phyloP scores from a whole-genome alignment of 768 basidiomycete genomes.

The Lanmaoa pseudosensibilis region DNA sequence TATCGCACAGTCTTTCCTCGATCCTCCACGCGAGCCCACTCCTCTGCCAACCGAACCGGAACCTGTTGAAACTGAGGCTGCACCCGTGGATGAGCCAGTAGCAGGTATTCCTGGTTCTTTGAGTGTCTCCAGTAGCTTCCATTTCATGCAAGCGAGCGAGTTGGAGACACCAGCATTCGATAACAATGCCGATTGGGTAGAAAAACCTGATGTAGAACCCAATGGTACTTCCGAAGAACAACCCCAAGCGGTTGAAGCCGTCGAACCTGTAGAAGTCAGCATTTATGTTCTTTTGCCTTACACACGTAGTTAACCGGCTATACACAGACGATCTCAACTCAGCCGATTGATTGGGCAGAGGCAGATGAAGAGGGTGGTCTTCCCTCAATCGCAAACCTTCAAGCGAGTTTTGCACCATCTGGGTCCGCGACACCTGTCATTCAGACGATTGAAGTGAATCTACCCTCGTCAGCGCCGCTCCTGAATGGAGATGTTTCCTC shows the following conservation, averaged over 20 bases:
- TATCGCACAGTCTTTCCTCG: slow-evolving; percentile 52
- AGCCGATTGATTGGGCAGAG: slow-evolving; percentile 74
- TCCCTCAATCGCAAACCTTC: slow-evolving; percentile 74
- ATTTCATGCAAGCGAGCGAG: slow-evolving; percentile 82
- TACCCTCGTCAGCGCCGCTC: slow-evolving; percentile 19
- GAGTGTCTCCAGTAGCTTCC: slow-evolving; percentile 58
- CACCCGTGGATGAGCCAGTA: slow-evolving; percentile 31
- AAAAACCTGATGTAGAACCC: slow-evolving; percentile 42
- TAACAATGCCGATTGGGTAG: slow-evolving; percentile 55
- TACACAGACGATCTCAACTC: slow-evolving; percentile 21
- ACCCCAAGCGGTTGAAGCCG: slow-evolving; percentile 9
- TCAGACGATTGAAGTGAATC: slow-evolving; percentile 38
- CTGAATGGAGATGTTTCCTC: slow-evolving; percentile 24
- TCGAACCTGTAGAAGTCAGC: slow-evolving; percentile 35
- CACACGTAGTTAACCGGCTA: not conserved
- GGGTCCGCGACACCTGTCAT: slow-evolving; percentile 62
- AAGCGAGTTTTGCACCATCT: slow-evolving; percentile 75
- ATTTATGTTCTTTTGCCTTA: not conserved
- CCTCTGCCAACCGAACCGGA: slow-evolving; percentile 36
- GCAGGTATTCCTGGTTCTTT: slow-evolving; percentile 41
- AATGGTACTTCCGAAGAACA: slow-evolving; percentile 19
- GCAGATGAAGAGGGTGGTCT: slow-evolving; percentile 77
- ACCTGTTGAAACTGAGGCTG: slow-evolving; percentile 32
- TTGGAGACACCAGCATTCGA: slow-evolving; percentile 58
- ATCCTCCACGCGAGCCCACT: slow-evolving; percentile 41